Percentiles rank a stretch among this genome's conserved stretches.
These are phyloP conservation scores for Trichoderma hamatum DNA, from an alignment of 2,329 filamentous ascomycete genomes.

Conservation along the genomic window DNA sequence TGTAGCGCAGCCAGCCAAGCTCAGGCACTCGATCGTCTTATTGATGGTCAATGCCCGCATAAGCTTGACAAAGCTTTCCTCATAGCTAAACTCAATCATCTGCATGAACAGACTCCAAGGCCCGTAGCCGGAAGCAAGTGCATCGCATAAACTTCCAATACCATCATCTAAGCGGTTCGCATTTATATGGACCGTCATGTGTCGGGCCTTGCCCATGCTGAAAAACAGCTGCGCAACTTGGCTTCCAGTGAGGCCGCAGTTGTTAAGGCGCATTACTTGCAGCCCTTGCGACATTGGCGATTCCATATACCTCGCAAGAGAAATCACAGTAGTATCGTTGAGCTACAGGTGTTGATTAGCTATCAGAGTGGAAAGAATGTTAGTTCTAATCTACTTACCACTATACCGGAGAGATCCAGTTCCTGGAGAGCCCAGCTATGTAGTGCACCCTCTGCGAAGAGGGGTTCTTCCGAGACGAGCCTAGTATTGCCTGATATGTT, in stretches of 20 bases:
- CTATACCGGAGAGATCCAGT: conserved; percentile 58
- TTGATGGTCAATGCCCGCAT: conserved; percentile 55
- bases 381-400: conserved; percentile 41
- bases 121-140: conserved; percentile 51
- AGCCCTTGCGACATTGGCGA: conserved; percentile 46
- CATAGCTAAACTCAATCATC: conserved; percentile 60
- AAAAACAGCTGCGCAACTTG: conserved; percentile 55
- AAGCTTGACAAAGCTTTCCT: conserved; percentile 55
- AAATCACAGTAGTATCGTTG: conserved; percentile 52
- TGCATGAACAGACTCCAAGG: conserved; percentile 56
- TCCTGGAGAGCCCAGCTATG: conserved; percentile 54
- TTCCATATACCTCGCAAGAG: conserved; percentile 52
- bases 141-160: conserved; percentile 53
- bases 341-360: conserved; percentile 40
- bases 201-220: conserved; percentile 52
- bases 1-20: conserved; percentile 57
- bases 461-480: conserved; percentile 47
- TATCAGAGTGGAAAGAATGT: not conserved
- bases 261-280: conserved; percentile 52
- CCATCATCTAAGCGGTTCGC: conserved; percentile 58
- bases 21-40: conserved; percentile 54
- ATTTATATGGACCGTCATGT: conserved; percentile 53
- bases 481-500: conserved; percentile 57
- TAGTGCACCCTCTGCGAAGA: conserved; percentile 52
- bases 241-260: conserved; percentile 55